Evolutionary conservation across 2,329 filamentous ascomycete genomes (phyloP).

Genomic region (Trichoderma sp.): DNA sequence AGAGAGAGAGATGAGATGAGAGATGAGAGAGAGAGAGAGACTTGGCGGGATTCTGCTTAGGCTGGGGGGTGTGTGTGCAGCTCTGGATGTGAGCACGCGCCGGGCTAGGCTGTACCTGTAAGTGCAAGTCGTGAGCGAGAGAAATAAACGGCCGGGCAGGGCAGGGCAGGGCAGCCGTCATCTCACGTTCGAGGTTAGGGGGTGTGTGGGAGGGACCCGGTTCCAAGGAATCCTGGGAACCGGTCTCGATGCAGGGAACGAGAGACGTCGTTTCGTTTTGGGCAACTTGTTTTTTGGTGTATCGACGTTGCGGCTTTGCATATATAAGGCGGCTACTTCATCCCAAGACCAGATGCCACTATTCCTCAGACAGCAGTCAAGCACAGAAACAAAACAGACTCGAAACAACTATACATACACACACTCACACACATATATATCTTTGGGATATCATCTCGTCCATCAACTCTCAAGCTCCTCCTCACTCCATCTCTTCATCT

Average conservation of each 20-base stretch:
- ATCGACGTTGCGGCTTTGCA: neutral
- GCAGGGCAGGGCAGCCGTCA: slow-evolving; percentile 10
- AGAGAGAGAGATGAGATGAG: neutral
- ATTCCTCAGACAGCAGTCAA: neutral
- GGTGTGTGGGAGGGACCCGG: neutral
- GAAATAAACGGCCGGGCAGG: neutral
- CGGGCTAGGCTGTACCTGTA: neutral
- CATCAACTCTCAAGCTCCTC: neutral
- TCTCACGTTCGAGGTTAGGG: slow-evolving; percentile 1
- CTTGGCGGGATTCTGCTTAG: neutral
- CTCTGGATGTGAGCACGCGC: neutral
- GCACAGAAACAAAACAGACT: neutral
- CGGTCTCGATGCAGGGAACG: neutral
- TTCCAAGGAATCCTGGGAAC: slow-evolving; percentile 1
- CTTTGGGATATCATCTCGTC: neutral
- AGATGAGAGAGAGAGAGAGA: neutral
- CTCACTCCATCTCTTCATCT: neutral
- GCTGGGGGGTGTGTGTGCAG: neutral
- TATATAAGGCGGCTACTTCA: slow-evolving; percentile 12
- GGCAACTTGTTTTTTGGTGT: neutral
- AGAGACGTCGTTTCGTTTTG: neutral
- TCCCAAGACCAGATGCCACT: neutral
- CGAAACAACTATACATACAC: neutral
- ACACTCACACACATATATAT: neutral
- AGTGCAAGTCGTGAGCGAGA: neutral